These are phyloP conservation scores for Vicia faba DNA, from an alignment of 306 rosid species.

Conservation along the genomic window DNA sequence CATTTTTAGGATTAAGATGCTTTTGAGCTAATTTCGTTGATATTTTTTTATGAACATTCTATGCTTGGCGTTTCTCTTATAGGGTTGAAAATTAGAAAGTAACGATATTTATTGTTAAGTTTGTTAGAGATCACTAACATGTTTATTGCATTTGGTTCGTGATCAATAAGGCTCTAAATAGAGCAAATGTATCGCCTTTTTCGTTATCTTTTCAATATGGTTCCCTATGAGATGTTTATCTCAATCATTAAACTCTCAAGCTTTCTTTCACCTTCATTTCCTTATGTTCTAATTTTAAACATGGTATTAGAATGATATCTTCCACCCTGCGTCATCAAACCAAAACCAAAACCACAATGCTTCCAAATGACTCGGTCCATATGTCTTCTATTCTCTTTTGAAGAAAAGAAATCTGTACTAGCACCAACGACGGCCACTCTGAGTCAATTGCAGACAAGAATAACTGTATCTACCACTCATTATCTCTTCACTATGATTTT, in stretches of 20 bases:
- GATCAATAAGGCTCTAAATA: background rate
- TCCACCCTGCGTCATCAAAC: background rate
- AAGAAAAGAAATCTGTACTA: background rate
- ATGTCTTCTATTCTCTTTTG: background rate
- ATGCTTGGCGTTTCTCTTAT: background rate
- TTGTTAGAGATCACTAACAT: background rate
- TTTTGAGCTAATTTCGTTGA: background rate
- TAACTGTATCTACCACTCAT: too few relatives aligned
- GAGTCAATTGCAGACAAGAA: background rate
- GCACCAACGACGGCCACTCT: background rate
- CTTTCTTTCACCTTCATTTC: background rate
- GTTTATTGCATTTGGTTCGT: background rate
- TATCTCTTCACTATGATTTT: too few relatives aligned
- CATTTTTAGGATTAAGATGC: slow-evolving; percentile 27
- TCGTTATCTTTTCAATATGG: background rate
- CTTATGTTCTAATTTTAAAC: background rate
- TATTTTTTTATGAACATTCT: slow-evolving; percentile 1
- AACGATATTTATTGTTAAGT: background rate
- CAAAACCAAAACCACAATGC: too few relatives aligned
- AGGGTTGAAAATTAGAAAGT: background rate
- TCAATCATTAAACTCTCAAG: background rate
- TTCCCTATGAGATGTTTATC: background rate
- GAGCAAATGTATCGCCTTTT: background rate
- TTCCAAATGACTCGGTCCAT: background rate
- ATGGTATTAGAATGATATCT: background rate